phyloP scores from a whole-genome alignment of 176 grass and related monocot genomes.

The Dactylis glomerata region DNA sequence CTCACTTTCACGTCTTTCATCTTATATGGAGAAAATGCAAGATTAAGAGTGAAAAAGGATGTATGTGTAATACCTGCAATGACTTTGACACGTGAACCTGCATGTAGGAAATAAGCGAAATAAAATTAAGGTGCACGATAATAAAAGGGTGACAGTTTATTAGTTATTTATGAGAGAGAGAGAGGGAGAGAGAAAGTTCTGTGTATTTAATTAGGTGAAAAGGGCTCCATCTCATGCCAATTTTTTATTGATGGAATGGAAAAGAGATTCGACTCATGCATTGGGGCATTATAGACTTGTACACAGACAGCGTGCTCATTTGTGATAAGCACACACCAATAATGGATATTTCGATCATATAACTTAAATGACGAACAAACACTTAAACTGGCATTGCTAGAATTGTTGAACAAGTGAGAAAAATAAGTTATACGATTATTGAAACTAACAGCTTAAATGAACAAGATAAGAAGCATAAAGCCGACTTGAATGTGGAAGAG shows the following conservation, averaged over 20 bases:
- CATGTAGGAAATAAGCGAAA: not conserved
- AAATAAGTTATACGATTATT: not conserved
- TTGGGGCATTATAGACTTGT: not conserved
- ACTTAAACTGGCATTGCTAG: not conserved
- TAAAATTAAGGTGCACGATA: too few species aligned
- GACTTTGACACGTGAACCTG: conserved; percentile 13
- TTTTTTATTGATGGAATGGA: not conserved
- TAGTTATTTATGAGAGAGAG: too few species aligned
- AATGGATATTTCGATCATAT: not conserved
- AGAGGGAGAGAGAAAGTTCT: too few species aligned
- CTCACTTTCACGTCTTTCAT: not conserved
- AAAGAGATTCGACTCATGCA: not conserved
- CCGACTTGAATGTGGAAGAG: not conserved
- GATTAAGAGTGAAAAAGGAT: not conserved
- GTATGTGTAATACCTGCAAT: conserved; percentile 12
- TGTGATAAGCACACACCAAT: not conserved
- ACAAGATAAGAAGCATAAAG: not conserved
- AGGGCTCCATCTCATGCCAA: not conserved
- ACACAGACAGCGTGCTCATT: not conserved
- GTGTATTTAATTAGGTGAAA: not conserved
- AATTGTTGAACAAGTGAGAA: not conserved
- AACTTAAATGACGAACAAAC: not conserved
- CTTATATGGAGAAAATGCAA: not conserved
- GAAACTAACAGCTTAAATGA: not conserved
- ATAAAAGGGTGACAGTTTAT: too few species aligned